Base-by-base conservation (phyloP, 768 basidiomycete species). In the Suillus spraguei region DNA sequence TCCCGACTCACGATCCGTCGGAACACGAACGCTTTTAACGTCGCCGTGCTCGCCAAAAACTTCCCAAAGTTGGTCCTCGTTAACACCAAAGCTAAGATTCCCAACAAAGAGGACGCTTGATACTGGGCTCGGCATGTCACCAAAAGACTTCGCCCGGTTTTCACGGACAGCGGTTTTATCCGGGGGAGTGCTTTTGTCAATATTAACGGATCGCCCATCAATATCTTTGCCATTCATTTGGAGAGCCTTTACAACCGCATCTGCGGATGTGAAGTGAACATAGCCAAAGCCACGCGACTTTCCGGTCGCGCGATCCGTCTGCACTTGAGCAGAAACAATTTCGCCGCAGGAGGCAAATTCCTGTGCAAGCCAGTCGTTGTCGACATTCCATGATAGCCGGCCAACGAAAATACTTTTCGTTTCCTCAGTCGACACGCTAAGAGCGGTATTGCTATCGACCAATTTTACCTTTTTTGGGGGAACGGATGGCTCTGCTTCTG, bases 341-440 rank as follows among this genome's bases (percentile, higher is more conserved):
- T 96, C 92, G 59, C 97, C 97, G 69, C 89, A 95, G 60, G 83
- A 81, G 38, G 89, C 87, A 67, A 99, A 98, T 76, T 98, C 97
- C 75, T 89, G 84, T 56, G 90, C 87, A 65, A 99, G 88, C 83
- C 94, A 92, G 77, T 98, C 97, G 74, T 94, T 91, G 81, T 98
- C 97, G 66, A 99, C 91, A 74, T 92, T 93, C 96, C 96, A 99
- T 14, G 94, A 96, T 52, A 99, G 84, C 63, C 86, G 85, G 61
- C 97, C 97, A 67, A 99, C 94, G 72, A 96, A 99, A 69, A 98
- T 84, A 44, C 90, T 88, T 70, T 82, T 88, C 17, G 81, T 80
- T 63, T 87, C 83, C 66, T 85, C 83, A 11, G 35, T 46, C 0
- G 78, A 71, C 55, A 68, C 78, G 35, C 67, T 70, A 6, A 69